A percentile compares a stretch with the other conserved stretches of the same genome.
Conservation (phyloP, 441 rosid genomes). For the Populus hybrid region DNA sequence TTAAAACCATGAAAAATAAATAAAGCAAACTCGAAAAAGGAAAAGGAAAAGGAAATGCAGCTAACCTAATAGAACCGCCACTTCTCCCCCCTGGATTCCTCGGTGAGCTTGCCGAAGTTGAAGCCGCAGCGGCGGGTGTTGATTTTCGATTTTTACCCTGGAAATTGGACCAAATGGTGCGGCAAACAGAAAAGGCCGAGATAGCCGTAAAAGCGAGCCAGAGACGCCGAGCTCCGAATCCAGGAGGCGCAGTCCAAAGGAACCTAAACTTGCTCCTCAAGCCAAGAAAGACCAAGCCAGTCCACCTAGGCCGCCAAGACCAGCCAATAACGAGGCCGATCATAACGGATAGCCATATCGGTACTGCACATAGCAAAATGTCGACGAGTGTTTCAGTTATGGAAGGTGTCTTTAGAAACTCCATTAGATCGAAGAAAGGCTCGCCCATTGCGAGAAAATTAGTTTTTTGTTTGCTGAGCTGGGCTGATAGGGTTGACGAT, state of each 20-base stretch:
- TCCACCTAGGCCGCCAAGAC: conserved; percentile 99
- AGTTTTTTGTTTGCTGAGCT: not conserved
- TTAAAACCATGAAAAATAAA: not conserved
- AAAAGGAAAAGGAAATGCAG: not conserved
- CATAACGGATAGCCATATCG: conserved; percentile 97
- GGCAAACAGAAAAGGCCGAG: conserved; percentile 80
- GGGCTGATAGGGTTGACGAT: not conserved
- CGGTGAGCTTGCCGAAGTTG: not conserved
- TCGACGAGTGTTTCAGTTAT: conserved; percentile 89
- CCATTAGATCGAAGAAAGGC: conserved; percentile 54
- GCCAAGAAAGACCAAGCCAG: conserved; percentile 82
- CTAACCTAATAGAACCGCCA: conserved; percentile 11
- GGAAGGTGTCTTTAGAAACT: conserved; percentile 64
- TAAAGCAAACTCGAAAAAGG: not conserved
- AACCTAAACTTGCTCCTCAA: conserved; percentile 75
- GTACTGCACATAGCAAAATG: conserved; percentile 90
- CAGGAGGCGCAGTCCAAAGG: conserved; percentile 85
- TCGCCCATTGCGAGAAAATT: conserved; percentile 55
- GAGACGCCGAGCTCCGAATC: conserved; percentile 89
- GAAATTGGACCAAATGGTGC: conserved; percentile 68
- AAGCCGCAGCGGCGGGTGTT: not conserved
- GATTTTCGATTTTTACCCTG: conserved; percentile 43
- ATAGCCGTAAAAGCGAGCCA: conserved; percentile 96
- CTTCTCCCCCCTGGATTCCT: conserved; percentile 12
- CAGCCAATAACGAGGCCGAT: conserved; percentile 95